These are phyloP conservation scores for Fusarium algeriense DNA, from an alignment of 2,329 filamentous ascomycete genomes.

Conservation along the genomic window DNA sequence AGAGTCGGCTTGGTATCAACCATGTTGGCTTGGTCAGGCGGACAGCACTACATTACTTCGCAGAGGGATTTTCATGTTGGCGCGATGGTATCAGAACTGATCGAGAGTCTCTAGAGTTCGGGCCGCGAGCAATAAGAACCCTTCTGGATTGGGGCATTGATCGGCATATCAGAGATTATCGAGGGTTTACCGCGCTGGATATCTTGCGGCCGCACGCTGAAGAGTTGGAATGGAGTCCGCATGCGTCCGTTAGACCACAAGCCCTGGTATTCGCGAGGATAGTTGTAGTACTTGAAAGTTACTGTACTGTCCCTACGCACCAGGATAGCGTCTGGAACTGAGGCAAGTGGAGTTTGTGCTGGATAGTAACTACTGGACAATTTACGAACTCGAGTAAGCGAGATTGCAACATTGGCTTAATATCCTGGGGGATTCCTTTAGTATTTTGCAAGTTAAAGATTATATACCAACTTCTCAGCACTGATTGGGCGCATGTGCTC, in stretches of 20 bases:
- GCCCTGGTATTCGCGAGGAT: no score
- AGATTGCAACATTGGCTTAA: no score
- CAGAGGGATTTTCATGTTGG: no score
- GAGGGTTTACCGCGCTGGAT: not conserved
- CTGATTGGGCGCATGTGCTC: conserved; percentile 55
- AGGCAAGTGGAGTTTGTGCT: not conserved
- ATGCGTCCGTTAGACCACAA: no score
- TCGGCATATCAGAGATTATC: not conserved
- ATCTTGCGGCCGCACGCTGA: not conserved
- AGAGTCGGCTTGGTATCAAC: rapidly evolving
- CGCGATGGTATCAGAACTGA: not conserved
- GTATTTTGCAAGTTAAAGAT: not conserved
- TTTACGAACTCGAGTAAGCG: no score
- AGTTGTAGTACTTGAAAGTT: not conserved
- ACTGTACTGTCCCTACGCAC: not conserved
- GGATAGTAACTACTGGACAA: no score
- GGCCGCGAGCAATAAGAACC: rapidly evolving
- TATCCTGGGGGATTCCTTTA: no score
- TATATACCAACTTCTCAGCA: conserved; percentile 56
- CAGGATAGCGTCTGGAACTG: not conserved
- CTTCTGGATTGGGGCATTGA: not conserved
- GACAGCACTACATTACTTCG: not conserved
- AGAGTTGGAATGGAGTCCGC: no score
- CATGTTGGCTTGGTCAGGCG: not conserved
- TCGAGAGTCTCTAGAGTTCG: no score